Evolutionary conservation across 129 eudicot genomes (phyloP), one percentile per base, ranked within the genome.

Genomic region (Deinandra increscens): DNA sequence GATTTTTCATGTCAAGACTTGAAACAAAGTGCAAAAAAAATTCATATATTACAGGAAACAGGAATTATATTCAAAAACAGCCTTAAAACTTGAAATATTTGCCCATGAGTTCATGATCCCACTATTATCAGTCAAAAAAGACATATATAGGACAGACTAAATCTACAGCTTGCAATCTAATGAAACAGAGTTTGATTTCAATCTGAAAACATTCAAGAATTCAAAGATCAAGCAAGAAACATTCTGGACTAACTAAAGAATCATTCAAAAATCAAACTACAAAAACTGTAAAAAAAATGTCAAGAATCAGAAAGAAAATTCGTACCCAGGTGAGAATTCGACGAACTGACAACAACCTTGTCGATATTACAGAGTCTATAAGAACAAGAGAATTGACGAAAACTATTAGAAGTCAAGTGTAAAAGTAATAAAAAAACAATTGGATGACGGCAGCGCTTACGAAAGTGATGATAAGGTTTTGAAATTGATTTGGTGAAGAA

Each of bases 361-460:
- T 56, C 33, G 29, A 66, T 45, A 56, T 19, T 19, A 37, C 17
- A 43, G 71, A 23, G 37, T 19, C 10, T 18, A 13, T 23, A 15
- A 23, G 6, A 6, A 60, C 68, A 26, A 54, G 23, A 1, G 19
- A 46, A 10, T 17, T 72, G 42, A 23, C 29, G 20, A 58, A 13
- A 58, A 58, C 18, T 13, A 58, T 18, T 45, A 13, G 19, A 44
- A 18, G 26, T 6, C 5, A 14, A 13, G 43, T 49, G 9, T 58
- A 13, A n/a, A n/a, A n/a, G n/a, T n/a, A n/a, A n/a, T n/a, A n/a
- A 29, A 41, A 39, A 46, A 13, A 50, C 20, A 66, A 44, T 14
- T 26, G 7, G 69, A 36, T 78, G 82, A 78, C 46, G 66, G 55
- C 69, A 78, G 64, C 60, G 72, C 77, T 78, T 70, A 78, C 81